phyloP scores from a whole-genome alignment of 345 rosid genomes.

The Boechera retrofracta region DNA sequence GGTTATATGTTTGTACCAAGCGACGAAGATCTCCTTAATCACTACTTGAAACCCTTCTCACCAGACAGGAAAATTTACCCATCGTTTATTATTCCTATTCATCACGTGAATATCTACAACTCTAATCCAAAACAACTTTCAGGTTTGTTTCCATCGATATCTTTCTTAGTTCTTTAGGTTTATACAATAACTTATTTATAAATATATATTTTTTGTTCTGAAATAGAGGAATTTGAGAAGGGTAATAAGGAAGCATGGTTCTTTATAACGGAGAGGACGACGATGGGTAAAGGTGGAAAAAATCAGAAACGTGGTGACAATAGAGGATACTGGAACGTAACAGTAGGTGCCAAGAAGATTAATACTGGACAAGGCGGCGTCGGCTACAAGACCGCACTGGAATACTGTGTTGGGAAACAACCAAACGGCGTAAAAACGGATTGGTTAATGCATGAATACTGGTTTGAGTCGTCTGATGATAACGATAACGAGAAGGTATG shows the following conservation, averaged over 20 bases:
- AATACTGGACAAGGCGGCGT: not conserved
- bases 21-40: not conserved
- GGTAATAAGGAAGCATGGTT: no score
- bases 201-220: no score
- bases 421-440: not conserved
- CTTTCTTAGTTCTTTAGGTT: not conserved
- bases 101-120: no score
- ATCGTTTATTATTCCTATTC: no score
- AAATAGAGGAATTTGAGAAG: constrained; percentile 16
- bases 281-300: not conserved
- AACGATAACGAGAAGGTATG: not conserved
- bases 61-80: no score
- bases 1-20: not conserved
- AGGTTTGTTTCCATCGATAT: not conserved
- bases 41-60: no score
- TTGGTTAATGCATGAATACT: constrained; percentile 18
- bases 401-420: not conserved
- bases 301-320: not conserved
- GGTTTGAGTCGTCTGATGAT: not conserved
- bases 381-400: not conserved
- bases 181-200: no score
- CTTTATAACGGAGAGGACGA: constrained; percentile 7
- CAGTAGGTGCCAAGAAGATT: not conserved
- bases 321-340: not conserved
- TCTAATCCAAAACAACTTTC: not conserved